phyloP scores from a whole-genome alignment of 768 basidiomycete species.

The Paxillus rubicundulus region DNA sequence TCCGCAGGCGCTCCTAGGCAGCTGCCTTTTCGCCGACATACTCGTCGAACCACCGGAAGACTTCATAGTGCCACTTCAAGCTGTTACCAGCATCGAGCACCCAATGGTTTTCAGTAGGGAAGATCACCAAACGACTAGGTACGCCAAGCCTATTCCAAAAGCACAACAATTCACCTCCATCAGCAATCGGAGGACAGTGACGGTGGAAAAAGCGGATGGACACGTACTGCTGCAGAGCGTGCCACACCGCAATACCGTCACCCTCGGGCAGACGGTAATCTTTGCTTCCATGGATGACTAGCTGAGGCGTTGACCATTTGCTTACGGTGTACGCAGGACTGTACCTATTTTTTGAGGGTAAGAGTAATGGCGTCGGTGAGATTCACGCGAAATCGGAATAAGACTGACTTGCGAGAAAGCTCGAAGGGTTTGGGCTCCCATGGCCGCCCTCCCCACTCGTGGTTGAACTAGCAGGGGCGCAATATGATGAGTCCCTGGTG shows the following conservation, averaged over 20 bases:
- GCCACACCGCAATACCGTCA: slow-evolving; percentile 81
- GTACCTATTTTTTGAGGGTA: slow-evolving; percentile 40
- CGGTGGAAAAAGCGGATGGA: not conserved
- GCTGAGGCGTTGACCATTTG: slow-evolving; percentile 84
- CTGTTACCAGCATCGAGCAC: slow-evolving; percentile 80
- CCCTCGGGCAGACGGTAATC: slow-evolving; percentile 87
- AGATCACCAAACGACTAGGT: slow-evolving; percentile 75
- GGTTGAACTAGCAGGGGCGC: slow-evolving; percentile 61
- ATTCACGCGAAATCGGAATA: not conserved
- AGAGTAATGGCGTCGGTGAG: not conserved
- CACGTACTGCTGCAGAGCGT: slow-evolving; percentile 78
- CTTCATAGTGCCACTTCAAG: slow-evolving; percentile 94
- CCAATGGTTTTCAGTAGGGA: slow-evolving; percentile 95
- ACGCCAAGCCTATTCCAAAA: slow-evolving; percentile 52
- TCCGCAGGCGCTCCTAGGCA: not conserved
- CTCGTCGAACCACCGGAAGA: slow-evolving; percentile 85
- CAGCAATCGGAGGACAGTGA: not conserved
- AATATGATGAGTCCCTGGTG: not conserved
- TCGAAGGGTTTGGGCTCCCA: slow-evolving; percentile 62
- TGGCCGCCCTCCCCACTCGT: slow-evolving; percentile 82
- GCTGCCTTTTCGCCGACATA: slow-evolving; percentile 46
- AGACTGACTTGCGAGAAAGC: slow-evolving; percentile 53
- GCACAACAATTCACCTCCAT: not conserved
- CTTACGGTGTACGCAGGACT: slow-evolving; percentile 79
- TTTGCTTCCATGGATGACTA: slow-evolving; percentile 84